Evolutionary conservation across 2,329 filamentous ascomycete genomes (phyloP), one percentile per base, ranked within the genome.

Genomic region (Colletotrichum neosansevieriae): DNA sequence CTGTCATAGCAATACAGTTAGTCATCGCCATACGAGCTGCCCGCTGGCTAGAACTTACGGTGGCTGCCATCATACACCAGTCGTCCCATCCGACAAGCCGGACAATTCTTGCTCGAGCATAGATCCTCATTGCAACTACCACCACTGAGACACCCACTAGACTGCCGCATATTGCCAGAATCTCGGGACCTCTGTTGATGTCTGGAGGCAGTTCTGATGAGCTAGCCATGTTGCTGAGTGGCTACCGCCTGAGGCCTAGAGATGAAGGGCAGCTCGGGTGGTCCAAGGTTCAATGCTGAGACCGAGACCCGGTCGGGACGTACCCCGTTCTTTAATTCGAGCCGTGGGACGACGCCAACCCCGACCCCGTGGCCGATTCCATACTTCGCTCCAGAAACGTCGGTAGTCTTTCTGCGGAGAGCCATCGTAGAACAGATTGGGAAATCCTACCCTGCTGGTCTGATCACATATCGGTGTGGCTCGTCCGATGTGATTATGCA

Each of bases 131-230:
- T 4, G 61, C 12, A 7, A 77, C 75, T 4, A 73, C 51, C 9
- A 73, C 38, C n/a, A 76, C 63, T 1, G 74, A 70, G 13, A 77
- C 19, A 6, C 63, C 75, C 11, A 73, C 71, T 29, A 76, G 50
- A 6, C 71, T 71, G 15, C 74, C 74, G 65, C 74, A 75, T 53
- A 75, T 67, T 2, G 72, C 73, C 51, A 78, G 74, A 19, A 78
- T 77, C 63, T 77, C 71, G 3, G 74, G 74, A 1, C 76, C 76
- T 59, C 74, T 64, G 68, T 78, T 74, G n/a, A 74, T 54, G 59
- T 78, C 74, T 13, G 73, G 71, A 9, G 71, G 72, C 10, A 70
- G 58, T 4, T 60, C 38, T n/a, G 49, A n/a, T 1, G 7, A 10
- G 13, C 42, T 24, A 36, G 58, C 36, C 42, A 40, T 58, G 34